A percentile compares a stretch with the other conserved stretches of the same genome.
Conservation (phyloP, 176 grass and related monocot genomes). For the Chrysopogon serrulatus region DNA sequence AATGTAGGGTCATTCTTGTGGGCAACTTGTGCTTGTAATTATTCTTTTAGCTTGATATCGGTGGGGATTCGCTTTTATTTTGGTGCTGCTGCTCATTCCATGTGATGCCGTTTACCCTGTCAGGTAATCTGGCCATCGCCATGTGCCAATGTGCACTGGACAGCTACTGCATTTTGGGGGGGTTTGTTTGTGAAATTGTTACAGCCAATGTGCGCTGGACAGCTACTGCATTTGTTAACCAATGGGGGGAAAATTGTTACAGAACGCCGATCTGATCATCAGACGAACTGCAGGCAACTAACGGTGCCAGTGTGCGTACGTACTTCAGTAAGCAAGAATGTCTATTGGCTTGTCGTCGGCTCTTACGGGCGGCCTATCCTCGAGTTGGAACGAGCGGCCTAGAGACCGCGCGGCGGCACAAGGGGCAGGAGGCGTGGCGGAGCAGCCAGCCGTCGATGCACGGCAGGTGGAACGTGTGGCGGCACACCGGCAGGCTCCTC, state of each 20-base stretch:
- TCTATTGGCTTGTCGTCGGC: neutral
- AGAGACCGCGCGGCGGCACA: slow-evolving; percentile 44
- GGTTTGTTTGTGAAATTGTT: no score
- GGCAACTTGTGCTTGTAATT: slow-evolving; percentile 81
- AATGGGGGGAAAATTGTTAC: neutral
- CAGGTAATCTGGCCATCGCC: neutral
- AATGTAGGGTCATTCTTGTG: slow-evolving; percentile 49
- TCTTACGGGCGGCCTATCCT: neutral
- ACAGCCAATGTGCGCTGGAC: neutral
- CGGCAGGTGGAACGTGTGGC: slow-evolving; percentile 51
- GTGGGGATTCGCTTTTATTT: slow-evolving; percentile 30
- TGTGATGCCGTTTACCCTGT: neutral
- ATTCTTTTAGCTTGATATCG: slow-evolving; percentile 49
- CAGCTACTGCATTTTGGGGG: neutral
- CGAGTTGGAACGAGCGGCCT: neutral
- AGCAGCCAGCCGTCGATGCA: slow-evolving; percentile 70
- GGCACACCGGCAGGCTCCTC: slow-evolving; percentile 45
- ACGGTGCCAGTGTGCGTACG: neutral
- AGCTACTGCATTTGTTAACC: neutral
- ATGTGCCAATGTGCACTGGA: neutral
- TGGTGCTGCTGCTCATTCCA: slow-evolving; percentile 13
- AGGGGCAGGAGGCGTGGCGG: slow-evolving; percentile 48
- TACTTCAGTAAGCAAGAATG: neutral
- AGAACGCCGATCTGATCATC: neutral
- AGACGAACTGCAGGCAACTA: neutral